Percentiles rank a stretch among this genome's conserved stretches.
phyloP scores from a whole-genome alignment of 2,329 filamentous ascomycete genomes.

The Claviceps maximensis region DNA sequence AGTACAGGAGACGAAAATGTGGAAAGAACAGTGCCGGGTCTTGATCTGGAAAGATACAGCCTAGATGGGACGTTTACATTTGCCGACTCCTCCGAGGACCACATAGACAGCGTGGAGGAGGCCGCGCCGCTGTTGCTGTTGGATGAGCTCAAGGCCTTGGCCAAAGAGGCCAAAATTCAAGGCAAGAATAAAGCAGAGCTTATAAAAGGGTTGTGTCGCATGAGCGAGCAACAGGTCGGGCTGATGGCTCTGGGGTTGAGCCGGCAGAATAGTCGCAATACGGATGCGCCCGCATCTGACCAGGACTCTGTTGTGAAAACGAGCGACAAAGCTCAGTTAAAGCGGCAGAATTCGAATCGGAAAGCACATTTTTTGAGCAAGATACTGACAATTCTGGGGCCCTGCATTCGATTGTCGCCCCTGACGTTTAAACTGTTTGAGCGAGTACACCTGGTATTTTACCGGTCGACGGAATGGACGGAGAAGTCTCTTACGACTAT shows the following conservation, averaged over 20 bases:
- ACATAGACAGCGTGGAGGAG: slow-evolving; percentile 68
- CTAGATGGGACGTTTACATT: slow-evolving; percentile 56
- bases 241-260: slow-evolving; percentile 57
- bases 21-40: slow-evolving; percentile 13
- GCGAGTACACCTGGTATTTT: slow-evolving; percentile 89
- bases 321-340: slow-evolving; percentile 8
- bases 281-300: slow-evolving; percentile 29
- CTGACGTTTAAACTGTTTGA: slow-evolving; percentile 72
- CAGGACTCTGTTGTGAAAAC: slow-evolving; percentile 22
- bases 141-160: slow-evolving; percentile 73
- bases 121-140: slow-evolving; percentile 70
- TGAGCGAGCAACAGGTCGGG: slow-evolving; percentile 62
- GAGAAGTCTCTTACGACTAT: slow-evolving; percentile 93
- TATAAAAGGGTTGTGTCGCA: slow-evolving; percentile 56
- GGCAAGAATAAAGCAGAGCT: slow-evolving; percentile 82
- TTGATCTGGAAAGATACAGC: slow-evolving; percentile 28
- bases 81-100: slow-evolving; percentile 61
- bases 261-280: slow-evolving; percentile 48
- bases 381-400: slow-evolving; percentile 63
- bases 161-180: slow-evolving; percentile 74
- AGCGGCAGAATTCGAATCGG: slow-evolving; percentile 39
- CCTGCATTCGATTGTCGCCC: slow-evolving; percentile 70
- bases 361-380: slow-evolving; percentile 64
- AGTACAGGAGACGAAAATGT: slow-evolving; percentile 3
- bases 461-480: slow-evolving; percentile 91